Percentiles rank a stretch among this genome's conserved stretches.
phyloP scores from a whole-genome alignment of 352 stramenopile genomes.

The Hyaloperonospora arabidopsidis region DNA sequence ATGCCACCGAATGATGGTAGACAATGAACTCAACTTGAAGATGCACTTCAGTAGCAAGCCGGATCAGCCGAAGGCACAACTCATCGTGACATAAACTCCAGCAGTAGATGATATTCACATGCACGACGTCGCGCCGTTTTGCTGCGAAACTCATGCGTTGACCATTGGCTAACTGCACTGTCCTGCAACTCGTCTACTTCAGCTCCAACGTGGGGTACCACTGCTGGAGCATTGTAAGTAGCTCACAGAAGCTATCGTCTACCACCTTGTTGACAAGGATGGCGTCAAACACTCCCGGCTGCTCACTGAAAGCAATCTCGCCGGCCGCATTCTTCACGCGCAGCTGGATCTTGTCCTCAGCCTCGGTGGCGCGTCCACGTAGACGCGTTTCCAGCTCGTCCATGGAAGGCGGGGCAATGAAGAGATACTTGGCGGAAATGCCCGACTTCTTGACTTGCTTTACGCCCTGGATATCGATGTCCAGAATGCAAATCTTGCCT shows the following conservation, averaged over 20 bases:
- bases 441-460: slow-evolving; percentile 87
- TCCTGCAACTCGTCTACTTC: slow-evolving; percentile 17
- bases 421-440: slow-evolving; percentile 92
- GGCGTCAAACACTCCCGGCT: slow-evolving; percentile 81
- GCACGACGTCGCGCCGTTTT: too few species aligned
- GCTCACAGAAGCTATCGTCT: slow-evolving; percentile 67
- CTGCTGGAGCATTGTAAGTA: slow-evolving; percentile 58
- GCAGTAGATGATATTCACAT: too few species aligned
- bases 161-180: too few species aligned
- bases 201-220: slow-evolving; percentile 73
- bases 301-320: slow-evolving; percentile 88
- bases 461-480: slow-evolving; percentile 98
- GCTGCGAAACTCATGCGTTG: too few species aligned
- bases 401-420: slow-evolving; percentile 94
- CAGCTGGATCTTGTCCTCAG: slow-evolving; percentile 91
- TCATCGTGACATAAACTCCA: too few species aligned
- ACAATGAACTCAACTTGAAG: too few species aligned
- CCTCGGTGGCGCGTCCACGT: slow-evolving; percentile 92
- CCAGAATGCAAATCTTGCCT: slow-evolving; percentile 96
- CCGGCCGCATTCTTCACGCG: slow-evolving; percentile 89
- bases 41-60: too few species aligned
- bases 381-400: slow-evolving; percentile 91
- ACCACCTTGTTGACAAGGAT: slow-evolving; percentile 87
- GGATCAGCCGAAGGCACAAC: too few species aligned
- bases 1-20: too few species aligned